Evolutionary conservation across 495 filamentous ascomycete species (phyloP).

Genomic region (Penicillium turbatum): DNA sequence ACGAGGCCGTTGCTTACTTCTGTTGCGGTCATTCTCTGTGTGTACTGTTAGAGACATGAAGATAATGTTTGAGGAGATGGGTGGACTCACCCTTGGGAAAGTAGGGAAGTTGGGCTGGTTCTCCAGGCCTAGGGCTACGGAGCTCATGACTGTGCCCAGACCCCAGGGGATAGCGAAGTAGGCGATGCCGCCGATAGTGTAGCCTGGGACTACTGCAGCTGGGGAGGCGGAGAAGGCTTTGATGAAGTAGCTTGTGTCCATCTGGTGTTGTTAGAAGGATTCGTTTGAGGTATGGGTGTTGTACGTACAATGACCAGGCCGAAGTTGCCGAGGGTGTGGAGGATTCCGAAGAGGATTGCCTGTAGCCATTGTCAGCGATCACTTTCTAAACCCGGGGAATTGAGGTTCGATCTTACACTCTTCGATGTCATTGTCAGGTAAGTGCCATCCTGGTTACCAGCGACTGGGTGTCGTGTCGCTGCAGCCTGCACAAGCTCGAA

Average conservation of each 20-base stretch:
- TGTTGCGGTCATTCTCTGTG: slow-evolving; percentile 33
- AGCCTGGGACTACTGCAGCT: slow-evolving; percentile 38
- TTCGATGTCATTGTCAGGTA: slow-evolving; percentile 50
- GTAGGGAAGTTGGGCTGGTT: slow-evolving; percentile 41
- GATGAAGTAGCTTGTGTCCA: slow-evolving; percentile 47
- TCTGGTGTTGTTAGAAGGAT: slow-evolving; percentile 19
- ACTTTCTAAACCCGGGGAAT: not conserved
- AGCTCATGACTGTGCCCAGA: slow-evolving; percentile 41
- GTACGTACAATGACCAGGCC: slow-evolving; percentile 36
- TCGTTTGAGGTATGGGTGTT: not conserved
- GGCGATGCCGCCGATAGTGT: slow-evolving; percentile 42
- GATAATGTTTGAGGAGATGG: not conserved
- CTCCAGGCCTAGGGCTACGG: slow-evolving; percentile 38
- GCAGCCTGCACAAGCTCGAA: slow-evolving; percentile 47
- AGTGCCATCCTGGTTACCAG: slow-evolving; percentile 43
- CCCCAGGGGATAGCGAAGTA: slow-evolving; percentile 45
- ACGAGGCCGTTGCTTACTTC: slow-evolving; percentile 40
- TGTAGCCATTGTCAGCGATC: not conserved
- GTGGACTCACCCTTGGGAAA: slow-evolving; percentile 33
- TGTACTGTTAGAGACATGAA: not conserved
- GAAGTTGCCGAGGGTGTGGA: slow-evolving; percentile 41
- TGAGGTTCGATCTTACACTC: slow-evolving; percentile 22
- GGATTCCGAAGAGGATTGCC: slow-evolving; percentile 44
- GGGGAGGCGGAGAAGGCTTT: slow-evolving; percentile 43
- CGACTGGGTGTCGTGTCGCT: slow-evolving; percentile 36